Percentiles rank a stretch among this genome's conserved stretches.
These are phyloP conservation scores for Thinopyrum obtusiflorum DNA, from an alignment of 202 grass and related monocot genomes.

Conservation along the genomic window DNA sequence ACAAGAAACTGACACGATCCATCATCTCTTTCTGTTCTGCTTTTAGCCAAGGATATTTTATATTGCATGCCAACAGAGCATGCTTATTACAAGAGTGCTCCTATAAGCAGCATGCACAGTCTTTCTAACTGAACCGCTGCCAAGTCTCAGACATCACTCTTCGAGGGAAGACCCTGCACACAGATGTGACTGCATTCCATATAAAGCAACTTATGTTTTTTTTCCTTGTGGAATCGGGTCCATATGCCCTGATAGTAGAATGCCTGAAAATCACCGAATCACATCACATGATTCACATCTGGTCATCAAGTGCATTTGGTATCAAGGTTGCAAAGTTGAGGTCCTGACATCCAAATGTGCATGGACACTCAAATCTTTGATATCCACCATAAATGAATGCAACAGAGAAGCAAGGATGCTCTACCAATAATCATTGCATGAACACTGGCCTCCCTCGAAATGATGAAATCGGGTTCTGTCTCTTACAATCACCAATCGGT, in stretches of 20 bases:
- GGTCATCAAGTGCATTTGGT: background rate
- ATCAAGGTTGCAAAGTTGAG: background rate
- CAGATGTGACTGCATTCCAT: background rate
- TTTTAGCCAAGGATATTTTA: background rate
- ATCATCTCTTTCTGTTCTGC: background rate
- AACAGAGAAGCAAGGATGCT: background rate
- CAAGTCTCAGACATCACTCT: background rate
- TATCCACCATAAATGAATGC: background rate
- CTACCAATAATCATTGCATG: slow-evolving; percentile 88
- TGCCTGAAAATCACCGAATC: background rate
- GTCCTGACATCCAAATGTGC: background rate
- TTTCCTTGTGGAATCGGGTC: background rate
- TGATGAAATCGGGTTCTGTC: slow-evolving; percentile 70
- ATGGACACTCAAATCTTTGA: background rate
- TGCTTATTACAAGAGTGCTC: background rate
- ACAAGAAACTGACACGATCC: background rate
- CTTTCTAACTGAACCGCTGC: background rate
- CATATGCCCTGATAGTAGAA: background rate
- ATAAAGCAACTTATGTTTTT: background rate
- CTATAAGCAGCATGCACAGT: background rate
- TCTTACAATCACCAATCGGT: slow-evolving; percentile 60
- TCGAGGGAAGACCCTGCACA: background rate
- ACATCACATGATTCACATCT: background rate
- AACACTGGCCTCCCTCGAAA: slow-evolving; percentile 56
- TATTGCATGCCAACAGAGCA: background rate